phyloP scores from a whole-genome alignment of 768 basidiomycete genomes.

The Phylloporus arenicola region DNA sequence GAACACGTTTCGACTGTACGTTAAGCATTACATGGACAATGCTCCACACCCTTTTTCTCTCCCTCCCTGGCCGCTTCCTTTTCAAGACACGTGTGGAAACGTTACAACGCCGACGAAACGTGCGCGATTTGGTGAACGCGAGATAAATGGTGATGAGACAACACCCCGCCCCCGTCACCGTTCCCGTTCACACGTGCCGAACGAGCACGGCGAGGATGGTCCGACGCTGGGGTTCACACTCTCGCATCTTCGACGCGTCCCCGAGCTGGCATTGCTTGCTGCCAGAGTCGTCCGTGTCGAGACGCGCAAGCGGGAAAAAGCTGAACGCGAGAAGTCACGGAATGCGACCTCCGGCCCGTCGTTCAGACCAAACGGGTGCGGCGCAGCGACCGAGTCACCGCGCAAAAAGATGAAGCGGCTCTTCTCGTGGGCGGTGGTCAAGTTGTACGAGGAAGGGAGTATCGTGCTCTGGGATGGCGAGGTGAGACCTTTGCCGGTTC shows the following conservation, averaged over 20 bases:
- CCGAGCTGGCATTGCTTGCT: conserved; percentile 59
- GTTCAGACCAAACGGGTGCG: neutral
- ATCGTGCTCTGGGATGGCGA: conserved; percentile 72
- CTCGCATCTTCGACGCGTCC: conserved; percentile 72
- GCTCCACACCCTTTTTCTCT: conserved; percentile 20
- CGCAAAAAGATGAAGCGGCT: conserved; percentile 57
- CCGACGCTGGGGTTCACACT: conserved; percentile 52
- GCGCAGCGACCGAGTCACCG: conserved; percentile 15
- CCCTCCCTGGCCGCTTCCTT: neutral
- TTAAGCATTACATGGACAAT: conserved; percentile 77
- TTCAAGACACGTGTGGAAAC: conserved; percentile 2
- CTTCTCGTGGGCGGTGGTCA: conserved; percentile 59
- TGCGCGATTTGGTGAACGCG: conserved; percentile 2
- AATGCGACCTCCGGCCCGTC: neutral
- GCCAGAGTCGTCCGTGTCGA: conserved; percentile 61
- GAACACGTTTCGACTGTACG: conserved; percentile 67
- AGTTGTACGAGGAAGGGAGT: conserved; percentile 66
- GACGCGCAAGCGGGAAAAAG: conserved; percentile 46
- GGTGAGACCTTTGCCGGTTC: conserved; percentile 32
- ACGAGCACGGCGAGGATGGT: neutral
- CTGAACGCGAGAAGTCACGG: conserved; percentile 35
- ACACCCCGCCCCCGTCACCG: conserved; percentile 7
- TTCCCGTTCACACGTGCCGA: neutral
- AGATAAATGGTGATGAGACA: conserved; percentile 4
- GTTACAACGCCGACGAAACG: conserved; percentile 33